Percentiles rank a stretch among this genome's conserved stretches.
Conservation (phyloP, 1,284 basidiomycete genomes). For the Malassezia dermatis region DNA sequence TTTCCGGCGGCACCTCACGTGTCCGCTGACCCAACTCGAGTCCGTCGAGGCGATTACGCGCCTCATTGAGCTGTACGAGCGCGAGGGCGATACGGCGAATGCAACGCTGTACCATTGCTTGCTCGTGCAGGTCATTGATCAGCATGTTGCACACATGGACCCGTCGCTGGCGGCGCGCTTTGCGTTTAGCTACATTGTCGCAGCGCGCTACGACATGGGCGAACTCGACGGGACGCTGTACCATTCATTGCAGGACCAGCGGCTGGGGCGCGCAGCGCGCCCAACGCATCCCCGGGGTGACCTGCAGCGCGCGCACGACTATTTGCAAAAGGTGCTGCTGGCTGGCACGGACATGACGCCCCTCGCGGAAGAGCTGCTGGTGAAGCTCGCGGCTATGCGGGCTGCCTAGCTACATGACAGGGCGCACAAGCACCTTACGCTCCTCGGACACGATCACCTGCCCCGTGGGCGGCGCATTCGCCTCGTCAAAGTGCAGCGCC, state of each 20-base stretch:
- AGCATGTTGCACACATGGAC: conserved; percentile 22
- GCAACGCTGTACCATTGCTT: conserved; percentile 39
- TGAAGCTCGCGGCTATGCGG: conserved; percentile 33
- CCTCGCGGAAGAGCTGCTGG: conserved; percentile 39
- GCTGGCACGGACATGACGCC: conserved; percentile 38
- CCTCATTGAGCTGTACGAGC: conserved; percentile 41
- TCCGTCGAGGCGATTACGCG: conserved; percentile 30
- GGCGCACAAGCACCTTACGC: conserved; percentile 17
- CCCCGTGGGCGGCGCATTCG: conserved; percentile 10
- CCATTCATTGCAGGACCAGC: conserved; percentile 12
- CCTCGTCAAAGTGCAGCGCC: conserved; percentile 3
- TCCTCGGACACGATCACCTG: conserved; percentile 17
- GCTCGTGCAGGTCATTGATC: conserved; percentile 38
- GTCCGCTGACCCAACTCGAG: conserved; percentile 36
- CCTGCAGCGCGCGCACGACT: conserved; percentile 35
- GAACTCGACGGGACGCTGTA: conserved; percentile 25
- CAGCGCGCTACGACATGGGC: conserved; percentile 44
- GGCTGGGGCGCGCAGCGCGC: conserved; percentile 1
- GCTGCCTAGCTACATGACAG: conserved; percentile 18
- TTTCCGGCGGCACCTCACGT: conserved; percentile 43
- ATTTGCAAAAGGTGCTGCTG: conserved; percentile 40
- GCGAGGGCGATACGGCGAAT: conserved; percentile 24
- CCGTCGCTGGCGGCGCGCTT: conserved; percentile 30
- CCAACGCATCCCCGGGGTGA: conserved; percentile 21
- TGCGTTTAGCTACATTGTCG: conserved; percentile 35